Percentiles rank a stretch among this genome's conserved stretches.
Conservation (phyloP, 352 stramenopile species). For the Pythium dissimile region DNA sequence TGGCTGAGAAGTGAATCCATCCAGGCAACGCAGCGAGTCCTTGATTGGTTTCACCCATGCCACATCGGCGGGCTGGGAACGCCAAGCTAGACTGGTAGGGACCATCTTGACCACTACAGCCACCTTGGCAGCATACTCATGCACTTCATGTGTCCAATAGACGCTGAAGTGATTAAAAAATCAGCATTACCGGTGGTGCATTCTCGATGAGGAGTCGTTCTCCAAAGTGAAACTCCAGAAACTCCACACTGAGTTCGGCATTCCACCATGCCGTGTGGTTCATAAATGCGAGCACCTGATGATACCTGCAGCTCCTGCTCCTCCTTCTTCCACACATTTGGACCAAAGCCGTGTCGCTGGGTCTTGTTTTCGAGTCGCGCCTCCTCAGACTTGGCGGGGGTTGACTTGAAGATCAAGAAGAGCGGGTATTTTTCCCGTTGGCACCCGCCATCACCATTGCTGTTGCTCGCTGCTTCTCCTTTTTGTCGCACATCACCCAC, state of each 20-base stretch:
- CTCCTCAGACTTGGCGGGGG: too few relatives aligned
- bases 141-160: constrained; percentile 7
- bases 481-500: too few relatives aligned
- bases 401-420: too few relatives aligned
- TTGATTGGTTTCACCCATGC: constrained; percentile 29
- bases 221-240: constrained; percentile 26
- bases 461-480: too few relatives aligned
- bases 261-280: constrained; percentile 29
- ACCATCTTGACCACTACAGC: constrained; percentile 17
- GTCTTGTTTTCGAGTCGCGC: too few relatives aligned
- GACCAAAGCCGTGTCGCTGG: too few relatives aligned
- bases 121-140: constrained; percentile 3
- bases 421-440: too few relatives aligned
- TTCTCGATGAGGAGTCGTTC: not conserved
- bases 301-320: too few relatives aligned
- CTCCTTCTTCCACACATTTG: too few relatives aligned
- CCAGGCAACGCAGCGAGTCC: constrained; percentile 3
- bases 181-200: constrained; percentile 19
- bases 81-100: constrained; percentile 19
- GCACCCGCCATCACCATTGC: too few relatives aligned
- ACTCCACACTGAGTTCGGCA: constrained; percentile 7
- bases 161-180: constrained; percentile 20
- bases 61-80: constrained; percentile 22
- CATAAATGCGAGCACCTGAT: too few relatives aligned
- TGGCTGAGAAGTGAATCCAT: constrained; percentile 17